Evolutionary conservation across 2,329 filamentous ascomycete genomes (phyloP), one percentile per base, ranked within the genome.

Genomic region (Colletotrichum tropicicola): DNA sequence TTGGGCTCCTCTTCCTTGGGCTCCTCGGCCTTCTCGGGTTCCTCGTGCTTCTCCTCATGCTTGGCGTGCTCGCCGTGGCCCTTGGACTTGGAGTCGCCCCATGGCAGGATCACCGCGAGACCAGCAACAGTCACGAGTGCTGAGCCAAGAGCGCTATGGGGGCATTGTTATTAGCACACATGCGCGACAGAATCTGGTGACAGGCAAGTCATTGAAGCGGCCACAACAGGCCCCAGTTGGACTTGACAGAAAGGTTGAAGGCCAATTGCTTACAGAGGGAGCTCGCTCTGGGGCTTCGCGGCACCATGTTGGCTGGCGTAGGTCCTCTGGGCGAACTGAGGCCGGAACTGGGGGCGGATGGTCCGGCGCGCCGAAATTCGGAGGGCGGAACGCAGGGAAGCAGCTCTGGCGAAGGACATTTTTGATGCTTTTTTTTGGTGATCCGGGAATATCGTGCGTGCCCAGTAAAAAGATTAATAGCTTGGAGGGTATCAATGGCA

Each of bases 221-320:
- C 37, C 17, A 12, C 61, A 37, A 23, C 10, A 43, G 19, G 15
- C 15, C 10, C 15, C 32, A 51, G n/a, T 27, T 21, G 21, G 21
- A 8, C 13, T 35, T 32, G 19, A 13, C 21, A 25, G 41, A 28
- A 1, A 25, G 28, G 15, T 19, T 23, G 21, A 21, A n/a, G n/a
- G n/a, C n/a, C n/a, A n/a, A n/a, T n/a, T n/a, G n/a, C 57, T 25
- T 52, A 65, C 62, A 61, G 58, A 35, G 62, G 59, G 3, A 66
- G 59, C 53, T 66, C 62, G 39, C 63, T 63, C 53, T 66, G 63
- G 35, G 58, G 32, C 37, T 66, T 64, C 43, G 58, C 62, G 25
- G 55, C 55, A 28, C 62, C 57, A 43, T 65, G 49, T 25, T 66
- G 63, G 59, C 63, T 66, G 44, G 63, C 59, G 54, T 66, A 66